Evolutionary conservation across 208 protist genomes (phyloP).

Genomic region (Crithidia expoeki): DNA sequence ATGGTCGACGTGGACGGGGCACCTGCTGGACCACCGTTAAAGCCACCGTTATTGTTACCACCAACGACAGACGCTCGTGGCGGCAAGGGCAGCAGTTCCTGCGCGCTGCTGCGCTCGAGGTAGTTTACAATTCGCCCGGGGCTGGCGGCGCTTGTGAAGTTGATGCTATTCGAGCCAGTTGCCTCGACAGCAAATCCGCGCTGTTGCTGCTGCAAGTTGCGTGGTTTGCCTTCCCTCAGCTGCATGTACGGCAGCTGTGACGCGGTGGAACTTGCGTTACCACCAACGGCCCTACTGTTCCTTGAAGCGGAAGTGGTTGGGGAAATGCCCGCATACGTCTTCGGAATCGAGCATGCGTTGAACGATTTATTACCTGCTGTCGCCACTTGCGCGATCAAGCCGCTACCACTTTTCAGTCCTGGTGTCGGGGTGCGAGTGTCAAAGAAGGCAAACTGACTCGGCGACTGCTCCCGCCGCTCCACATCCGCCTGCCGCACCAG

Average conservation of each 20-base stretch:
- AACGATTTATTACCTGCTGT: neutral
- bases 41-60: neutral
- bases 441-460: conserved; percentile 46
- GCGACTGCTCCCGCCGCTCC: conserved; percentile 14
- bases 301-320: too few species aligned
- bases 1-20: neutral
- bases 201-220: conserved; percentile 4
- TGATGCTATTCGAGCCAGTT: neutral
- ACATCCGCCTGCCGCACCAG: conserved; percentile 33
- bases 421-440: conserved; percentile 29
- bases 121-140: conserved; percentile 18
- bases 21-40: neutral
- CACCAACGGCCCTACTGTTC: neutral
- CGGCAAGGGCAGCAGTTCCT: neutral
- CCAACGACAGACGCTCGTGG: neutral
- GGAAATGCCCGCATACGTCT: neutral
- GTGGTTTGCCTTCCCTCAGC: conserved; percentile 25
- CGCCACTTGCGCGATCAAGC: too few species aligned
- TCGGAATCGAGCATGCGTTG: neutral
- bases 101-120: conserved; percentile 7
- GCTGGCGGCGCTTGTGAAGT: neutral
- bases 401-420: neutral
- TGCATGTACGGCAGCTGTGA: conserved; percentile 24
- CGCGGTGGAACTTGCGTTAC: neutral
- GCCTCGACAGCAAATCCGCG: neutral